phyloP scores from a whole-genome alignment of 169 alveolate species.

The Miamiensis avidus region DNA sequence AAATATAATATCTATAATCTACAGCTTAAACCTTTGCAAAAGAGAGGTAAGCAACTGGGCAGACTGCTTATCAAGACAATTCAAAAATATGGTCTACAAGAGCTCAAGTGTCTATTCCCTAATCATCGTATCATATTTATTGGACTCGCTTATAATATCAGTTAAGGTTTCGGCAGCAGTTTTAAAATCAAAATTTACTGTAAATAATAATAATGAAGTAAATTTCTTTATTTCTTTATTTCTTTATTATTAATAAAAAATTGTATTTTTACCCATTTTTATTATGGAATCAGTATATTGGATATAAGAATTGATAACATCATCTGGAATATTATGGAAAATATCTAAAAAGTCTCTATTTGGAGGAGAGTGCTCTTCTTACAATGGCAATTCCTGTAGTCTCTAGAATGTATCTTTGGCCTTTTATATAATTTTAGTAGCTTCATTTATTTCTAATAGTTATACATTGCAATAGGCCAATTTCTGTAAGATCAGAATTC shows the following conservation, averaged over 20 bases:
- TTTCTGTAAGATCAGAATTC: conserved; percentile 9
- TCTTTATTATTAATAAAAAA: not conserved
- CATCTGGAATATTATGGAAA: not conserved
- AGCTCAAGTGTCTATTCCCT: conserved; percentile 19
- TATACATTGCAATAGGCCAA: conserved; percentile 18
- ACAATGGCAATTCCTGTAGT: not conserved
- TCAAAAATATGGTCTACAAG: conserved; percentile 19
- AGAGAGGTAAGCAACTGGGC: conserved; percentile 8
- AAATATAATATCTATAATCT: conserved; percentile 33
- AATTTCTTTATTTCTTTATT: not conserved
- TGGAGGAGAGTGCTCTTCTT: conserved; percentile 5
- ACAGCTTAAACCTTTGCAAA: conserved; percentile 18
- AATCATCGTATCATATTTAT: conserved; percentile 27
- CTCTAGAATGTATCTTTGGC: not conserved
- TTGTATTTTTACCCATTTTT: not conserved
- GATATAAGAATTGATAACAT: too few relatives aligned
- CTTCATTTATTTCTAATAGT: conserved; percentile 15
- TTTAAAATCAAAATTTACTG: conserved; percentile 9
- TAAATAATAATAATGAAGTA: not conserved
- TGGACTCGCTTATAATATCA: not conserved
- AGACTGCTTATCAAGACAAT: not conserved
- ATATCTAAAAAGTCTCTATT: conserved; percentile 17
- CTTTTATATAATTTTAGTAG: conserved; percentile 1
- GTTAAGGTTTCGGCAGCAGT: conserved; percentile 3
- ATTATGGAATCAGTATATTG: too few relatives aligned